A percentile compares a stretch with the other conserved stretches of the same genome.
These are phyloP conservation scores for Aspergillus phoenicis DNA, from an alignment of 2,329 filamentous ascomycete species.

Conservation along the genomic window DNA sequence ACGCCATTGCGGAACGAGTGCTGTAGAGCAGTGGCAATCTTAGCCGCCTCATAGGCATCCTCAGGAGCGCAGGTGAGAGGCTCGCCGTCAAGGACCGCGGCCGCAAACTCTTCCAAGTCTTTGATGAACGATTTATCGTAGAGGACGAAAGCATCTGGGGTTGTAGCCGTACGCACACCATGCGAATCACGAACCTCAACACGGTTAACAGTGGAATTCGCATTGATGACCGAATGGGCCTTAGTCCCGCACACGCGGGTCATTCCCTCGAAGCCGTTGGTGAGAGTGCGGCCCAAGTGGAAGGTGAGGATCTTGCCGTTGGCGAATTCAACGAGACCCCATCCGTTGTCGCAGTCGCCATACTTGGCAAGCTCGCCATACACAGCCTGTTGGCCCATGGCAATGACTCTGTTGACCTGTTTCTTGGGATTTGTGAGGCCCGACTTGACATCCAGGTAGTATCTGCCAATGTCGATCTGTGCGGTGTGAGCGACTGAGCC, in stretches of 20 bases:
- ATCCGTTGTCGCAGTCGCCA: conserved; percentile 24
- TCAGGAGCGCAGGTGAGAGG: conserved; percentile 9
- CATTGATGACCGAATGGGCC: conserved; percentile 24
- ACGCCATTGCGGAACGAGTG: conserved; percentile 12
- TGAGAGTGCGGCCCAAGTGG: conserved; percentile 40
- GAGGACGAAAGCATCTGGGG: conserved; percentile 11
- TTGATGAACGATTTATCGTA: conserved; percentile 11
- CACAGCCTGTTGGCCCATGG: conserved; percentile 11
- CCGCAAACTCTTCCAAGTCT: conserved; percentile 11
- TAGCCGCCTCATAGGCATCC: conserved; percentile 14
- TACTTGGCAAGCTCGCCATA: conserved; percentile 11
- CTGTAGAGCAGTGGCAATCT: conserved; percentile 12
- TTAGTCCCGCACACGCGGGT: conserved; percentile 42
- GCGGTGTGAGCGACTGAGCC: background rate
- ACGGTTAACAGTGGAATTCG: background rate
- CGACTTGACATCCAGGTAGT: conserved; percentile 13
- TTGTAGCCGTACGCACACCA: conserved; percentile 2
- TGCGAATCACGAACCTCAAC: conserved; percentile 8
- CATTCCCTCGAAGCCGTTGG: conserved; percentile 38
- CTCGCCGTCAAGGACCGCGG: conserved; percentile 7
- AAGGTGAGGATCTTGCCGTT: conserved; percentile 42
- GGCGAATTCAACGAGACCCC: conserved; percentile 41
- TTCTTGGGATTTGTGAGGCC: conserved; percentile 11
- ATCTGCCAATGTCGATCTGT: conserved; percentile 11
- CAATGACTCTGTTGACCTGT: conserved; percentile 14